Base-by-base conservation (phyloP, 108 stramenopile species). In the Pseudonitzschia multistriata region DNA sequence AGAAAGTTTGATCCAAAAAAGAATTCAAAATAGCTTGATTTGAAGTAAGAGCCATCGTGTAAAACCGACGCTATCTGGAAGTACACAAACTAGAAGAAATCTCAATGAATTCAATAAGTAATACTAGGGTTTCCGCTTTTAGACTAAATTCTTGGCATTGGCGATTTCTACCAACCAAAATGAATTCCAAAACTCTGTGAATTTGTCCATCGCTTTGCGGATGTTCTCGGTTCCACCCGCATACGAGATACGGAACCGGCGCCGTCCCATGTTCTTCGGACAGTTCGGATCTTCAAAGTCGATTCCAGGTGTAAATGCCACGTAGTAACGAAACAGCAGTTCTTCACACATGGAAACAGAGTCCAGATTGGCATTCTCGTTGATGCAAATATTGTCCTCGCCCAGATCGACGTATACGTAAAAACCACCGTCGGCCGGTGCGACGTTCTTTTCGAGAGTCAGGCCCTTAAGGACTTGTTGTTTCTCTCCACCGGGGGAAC, bases 371-470 rank as follows among this genome's bases (percentile, higher is more conserved):
- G 78, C 1, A n/a, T n/a, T n/a, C n/a, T 80, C 78, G 53, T 85
- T 84, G n/a, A 59, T 14, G 34, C 57, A 35, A 1, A 30, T 33
- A 8, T 33, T 14, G 31, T 86, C 75, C 15, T 90, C 84, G 7
- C 85, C 85, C 33, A 97, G 68, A 74, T 97, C 96, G 22, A 89
- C 63, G 60, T 97, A 97, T 37, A 97, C 79, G 64, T 95, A 97
- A 80, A 97, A 97, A 15, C 92, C 96, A 15, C 96, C 96, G 70
- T 93, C 93, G 3, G 93, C 88, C 2, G 93, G 91, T 34, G 96
- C 91, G 40, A 94, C 73, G 60, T 87, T 86, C 35, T 49, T 74
- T 11, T 68, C 60, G 28, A 59, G 31, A 4, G 29, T 30, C n/a
- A 59, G 34, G 34, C 57, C 57, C 3, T 10, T 59, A 15, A 59